phyloP scores from a whole-genome alignment of 164 flowering plant species.

The Magnolia sinica region DNA sequence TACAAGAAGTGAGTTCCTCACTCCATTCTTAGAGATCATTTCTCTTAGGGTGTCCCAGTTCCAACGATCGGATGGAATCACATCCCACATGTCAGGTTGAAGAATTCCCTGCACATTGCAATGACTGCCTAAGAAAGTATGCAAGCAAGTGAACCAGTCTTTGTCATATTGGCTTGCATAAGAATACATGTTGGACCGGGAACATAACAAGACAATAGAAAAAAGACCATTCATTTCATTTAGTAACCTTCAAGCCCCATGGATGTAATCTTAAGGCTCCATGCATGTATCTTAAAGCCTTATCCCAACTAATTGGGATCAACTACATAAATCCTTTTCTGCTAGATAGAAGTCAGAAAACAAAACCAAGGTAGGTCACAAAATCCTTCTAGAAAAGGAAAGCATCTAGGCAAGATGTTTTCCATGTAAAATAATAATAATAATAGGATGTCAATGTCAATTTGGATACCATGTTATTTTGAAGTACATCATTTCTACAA shows the following conservation, averaged over 20 bases:
- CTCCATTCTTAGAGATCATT: conserved; percentile 59
- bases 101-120: conserved; percentile 62
- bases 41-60: conserved; percentile 74
- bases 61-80: conserved; percentile 79
- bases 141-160: neutral
- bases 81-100: conserved; percentile 95
- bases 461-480: neutral
- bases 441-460: neutral
- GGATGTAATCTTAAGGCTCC: too few relatives aligned
- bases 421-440: too few relatives aligned
- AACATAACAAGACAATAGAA: neutral
- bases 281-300: too few relatives aligned
- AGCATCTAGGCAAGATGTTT: too few relatives aligned
- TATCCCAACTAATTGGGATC: neutral
- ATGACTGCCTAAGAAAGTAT: neutral
- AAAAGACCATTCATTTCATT: neutral
- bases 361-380: neutral
- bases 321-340: too few relatives aligned
- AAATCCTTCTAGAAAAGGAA: too few relatives aligned
- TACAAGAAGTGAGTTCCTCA: conserved; percentile 87
- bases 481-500: neutral
- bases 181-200: neutral
- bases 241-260: too few relatives aligned
- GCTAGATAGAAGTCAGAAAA: too few relatives aligned
- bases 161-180: neutral